Evolutionary conservation across 1,284 basidiomycete genomes (phyloP), one percentile per base, ranked within the genome.

Genomic region (Trichosporon sp.): DNA sequence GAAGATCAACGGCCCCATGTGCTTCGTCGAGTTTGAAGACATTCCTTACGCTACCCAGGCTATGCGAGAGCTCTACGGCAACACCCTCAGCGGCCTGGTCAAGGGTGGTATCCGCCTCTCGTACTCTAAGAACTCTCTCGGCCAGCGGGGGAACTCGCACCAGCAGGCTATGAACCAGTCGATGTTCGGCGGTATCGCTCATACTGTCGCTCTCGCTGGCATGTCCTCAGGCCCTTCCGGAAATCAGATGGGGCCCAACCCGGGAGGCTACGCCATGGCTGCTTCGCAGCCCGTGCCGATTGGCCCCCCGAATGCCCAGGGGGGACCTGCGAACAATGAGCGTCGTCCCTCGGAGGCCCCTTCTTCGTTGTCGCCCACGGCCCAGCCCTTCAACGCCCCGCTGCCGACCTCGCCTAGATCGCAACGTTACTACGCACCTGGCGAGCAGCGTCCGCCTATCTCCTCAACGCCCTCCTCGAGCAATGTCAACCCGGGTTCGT

Each of bases 1-100:
- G 81, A 99, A 99, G 87, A 92, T 89, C 80, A 96, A 95, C 76
- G 94, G 95, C 1, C 94, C 95, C 3, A 97, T 97, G 96, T 98
- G 95, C 83, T 97, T 98, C 82, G 93, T 95, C 65, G 93, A 95
- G 91, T 98, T 98, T 77, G 93, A 96, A 74, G 94, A 95, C 80
- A 94, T 98, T 26, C 84, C 87, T 10, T 90, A 87, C 78, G 96
- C 96, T 2, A 90, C 92, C 3, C 90, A 89, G 81, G 93, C 95
- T 14, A 87, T 98, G 81, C 89, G 91, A 73, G 92, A 96, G 66
- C 87, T 98, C 71, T 95, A 96, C 74, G 96, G 96, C n/a, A 88
- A 96, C 80, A 93, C 90, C 10, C 87, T 99, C 76, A 89, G 90
- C 74, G 95, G 96, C 1, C 86, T 96, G 31, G 92, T 99, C 82